Base-by-base conservation (phyloP, 306 rosid species). In the Citrullus amarus region DNA sequence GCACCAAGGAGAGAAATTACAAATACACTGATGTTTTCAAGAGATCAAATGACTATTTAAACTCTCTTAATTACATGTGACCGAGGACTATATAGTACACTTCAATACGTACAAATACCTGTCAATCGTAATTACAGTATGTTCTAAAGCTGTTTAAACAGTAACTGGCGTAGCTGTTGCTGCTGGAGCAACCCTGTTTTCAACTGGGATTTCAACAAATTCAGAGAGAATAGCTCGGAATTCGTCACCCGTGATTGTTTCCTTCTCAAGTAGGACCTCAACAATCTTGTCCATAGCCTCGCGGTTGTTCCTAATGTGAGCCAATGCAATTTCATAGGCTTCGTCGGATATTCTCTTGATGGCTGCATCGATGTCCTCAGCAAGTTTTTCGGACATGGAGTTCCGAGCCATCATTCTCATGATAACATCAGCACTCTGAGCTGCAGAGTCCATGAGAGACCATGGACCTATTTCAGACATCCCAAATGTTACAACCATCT, bases 371-470 rank as follows among this genome's bases (percentile, higher is more conserved):
- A 95, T 95, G 87, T 95, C 99, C 89, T 87, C 93, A 4, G 97
- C 98, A 17, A 95, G 98, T 86, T 79, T 95, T 82, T 95, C 98
- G 2, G 97, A 95, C 98, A 95, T 95, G 10, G 96, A 95, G 83
- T 95, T 92, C 86, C 98, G 91, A 28, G 98, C 98, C 97, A 95
- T 95, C 98, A 92, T 95, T 84, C 98, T 87, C 98, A 95, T 92
- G 74, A 95, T 90, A 34, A 95, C 89, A 76, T 95, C 98, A 71
- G 81, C 93, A 61, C 94, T 89, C 85, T 92, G 97, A 69, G 91
- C 88, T 3, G 93, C 81, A 6, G 86, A 50, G 59, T 95, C 98
- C 99, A 92, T 91, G 34, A 95, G 88, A 13, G 99, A 95, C 99
- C 99, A 95, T 44, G 97, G 99, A 50, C 99, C 97, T 66, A 95